A percentile compares a stretch with the other conserved stretches of the same genome.
Conservation (phyloP, 2,329 filamentous ascomycete genomes). For the Xylariales sp. region DNA sequence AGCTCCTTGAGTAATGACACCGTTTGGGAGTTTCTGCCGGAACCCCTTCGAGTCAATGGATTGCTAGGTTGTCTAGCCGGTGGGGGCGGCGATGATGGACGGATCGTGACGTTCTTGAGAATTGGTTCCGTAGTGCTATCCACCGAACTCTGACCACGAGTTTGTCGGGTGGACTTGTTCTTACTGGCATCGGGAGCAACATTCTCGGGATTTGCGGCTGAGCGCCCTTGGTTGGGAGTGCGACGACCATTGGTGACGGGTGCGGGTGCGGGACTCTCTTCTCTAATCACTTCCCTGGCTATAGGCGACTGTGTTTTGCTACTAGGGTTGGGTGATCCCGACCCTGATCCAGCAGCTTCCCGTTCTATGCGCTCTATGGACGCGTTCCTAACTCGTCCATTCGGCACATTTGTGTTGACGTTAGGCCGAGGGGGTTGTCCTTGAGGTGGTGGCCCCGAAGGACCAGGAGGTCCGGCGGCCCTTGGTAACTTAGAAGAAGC, state of each 20-base stretch:
- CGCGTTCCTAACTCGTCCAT: conserved; percentile 41
- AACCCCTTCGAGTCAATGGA: conserved; percentile 54
- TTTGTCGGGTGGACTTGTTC: conserved; percentile 44
- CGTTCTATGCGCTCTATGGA: conserved; percentile 43
- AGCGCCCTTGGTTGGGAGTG: conserved; percentile 52
- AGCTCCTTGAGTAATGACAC: conserved; percentile 81
- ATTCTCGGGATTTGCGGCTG: conserved; percentile 33
- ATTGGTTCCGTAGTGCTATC: conserved; percentile 62
- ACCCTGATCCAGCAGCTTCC: conserved; percentile 26
- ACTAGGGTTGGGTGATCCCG: conserved; percentile 31
- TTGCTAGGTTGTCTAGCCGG: conserved; percentile 54
- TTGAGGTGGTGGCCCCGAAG: conserved; percentile 50
- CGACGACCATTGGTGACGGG: conserved; percentile 56
- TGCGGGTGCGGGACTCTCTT: too few species aligned
- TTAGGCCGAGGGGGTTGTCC: conserved; percentile 49
- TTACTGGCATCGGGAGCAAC: conserved; percentile 31
- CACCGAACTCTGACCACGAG: conserved; percentile 59
- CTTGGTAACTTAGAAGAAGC: conserved; percentile 38
- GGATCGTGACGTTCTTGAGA: conserved; percentile 35
- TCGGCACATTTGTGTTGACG: conserved; percentile 33
- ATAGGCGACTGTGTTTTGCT: conserved; percentile 38
- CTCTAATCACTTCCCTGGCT: conserved; percentile 35
- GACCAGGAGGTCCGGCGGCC: conserved; percentile 32
- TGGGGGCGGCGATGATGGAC: conserved; percentile 55
- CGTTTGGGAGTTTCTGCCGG: conserved; percentile 59